phyloP scores from a whole-genome alignment of 2,329 filamentous ascomycete species.

The Epichloe sp. region DNA sequence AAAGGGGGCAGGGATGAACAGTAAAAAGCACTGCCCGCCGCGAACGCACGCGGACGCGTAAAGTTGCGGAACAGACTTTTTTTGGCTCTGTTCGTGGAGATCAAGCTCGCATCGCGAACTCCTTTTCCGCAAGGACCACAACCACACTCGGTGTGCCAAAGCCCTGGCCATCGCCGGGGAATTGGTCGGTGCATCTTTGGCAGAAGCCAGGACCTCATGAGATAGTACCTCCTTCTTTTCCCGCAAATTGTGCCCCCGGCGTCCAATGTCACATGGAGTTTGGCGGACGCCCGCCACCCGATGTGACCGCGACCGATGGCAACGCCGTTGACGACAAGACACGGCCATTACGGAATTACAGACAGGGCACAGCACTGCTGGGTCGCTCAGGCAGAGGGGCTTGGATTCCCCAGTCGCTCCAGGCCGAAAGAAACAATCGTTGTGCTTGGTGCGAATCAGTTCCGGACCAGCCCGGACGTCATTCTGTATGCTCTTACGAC shows the following conservation, averaged over 20 bases:
- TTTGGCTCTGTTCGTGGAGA: too few relatives aligned
- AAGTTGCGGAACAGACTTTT: background rate
- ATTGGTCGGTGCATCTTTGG: background rate
- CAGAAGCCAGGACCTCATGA: background rate
- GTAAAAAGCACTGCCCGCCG: too few relatives aligned
- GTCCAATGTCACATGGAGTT: background rate
- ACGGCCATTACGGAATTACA: too few relatives aligned
- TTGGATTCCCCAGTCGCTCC: slow-evolving; percentile 23
- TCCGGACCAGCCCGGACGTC: too few relatives aligned
- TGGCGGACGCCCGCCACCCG: background rate
- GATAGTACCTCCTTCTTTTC: background rate
- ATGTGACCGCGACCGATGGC: too few relatives aligned
- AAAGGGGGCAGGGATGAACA: too few relatives aligned
- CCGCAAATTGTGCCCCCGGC: background rate
- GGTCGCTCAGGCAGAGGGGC: too few relatives aligned
- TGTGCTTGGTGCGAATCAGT: too few relatives aligned
- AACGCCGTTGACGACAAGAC: background rate
- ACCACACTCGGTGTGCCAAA: too few relatives aligned
- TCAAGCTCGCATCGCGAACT: background rate
- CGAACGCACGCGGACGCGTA: background rate
- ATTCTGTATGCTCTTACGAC: slow-evolving; percentile 25
- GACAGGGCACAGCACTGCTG: too few relatives aligned
- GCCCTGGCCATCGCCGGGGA: too few relatives aligned
- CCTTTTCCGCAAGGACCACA: background rate
- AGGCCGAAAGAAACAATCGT: slow-evolving; percentile 27